These are phyloP conservation scores for Corymbia citriodora DNA, from an alignment of 441 rosid species.

Conservation along the genomic window DNA sequence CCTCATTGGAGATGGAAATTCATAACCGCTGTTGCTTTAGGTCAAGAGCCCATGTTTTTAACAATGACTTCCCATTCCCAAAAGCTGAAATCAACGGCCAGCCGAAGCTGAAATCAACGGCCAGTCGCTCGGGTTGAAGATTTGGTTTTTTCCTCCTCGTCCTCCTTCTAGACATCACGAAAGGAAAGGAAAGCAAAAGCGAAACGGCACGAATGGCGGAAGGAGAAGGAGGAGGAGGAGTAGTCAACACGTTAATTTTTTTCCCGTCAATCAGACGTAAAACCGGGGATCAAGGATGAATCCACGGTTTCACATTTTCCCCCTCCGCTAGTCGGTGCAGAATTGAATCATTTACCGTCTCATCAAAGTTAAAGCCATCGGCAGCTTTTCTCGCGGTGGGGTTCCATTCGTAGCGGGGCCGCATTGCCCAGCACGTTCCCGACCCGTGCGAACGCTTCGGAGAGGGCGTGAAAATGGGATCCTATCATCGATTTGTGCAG, in stretches of 20 bases:
- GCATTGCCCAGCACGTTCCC: background rate
- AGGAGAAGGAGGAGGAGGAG: background rate
- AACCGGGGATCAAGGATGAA: background rate
- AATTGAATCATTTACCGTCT: background rate
- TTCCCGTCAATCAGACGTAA: background rate
- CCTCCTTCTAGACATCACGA: background rate
- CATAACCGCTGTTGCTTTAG: background rate
- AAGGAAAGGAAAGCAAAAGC: background rate
- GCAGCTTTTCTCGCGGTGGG: background rate
- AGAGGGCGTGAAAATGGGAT: background rate
- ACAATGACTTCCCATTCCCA: background rate
- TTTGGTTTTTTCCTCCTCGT: background rate
- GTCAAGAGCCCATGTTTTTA: too few species aligned
- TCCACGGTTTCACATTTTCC: background rate
- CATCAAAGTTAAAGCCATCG: background rate
- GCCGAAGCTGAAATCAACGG: background rate
- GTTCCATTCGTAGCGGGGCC: background rate
- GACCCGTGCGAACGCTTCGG: background rate
- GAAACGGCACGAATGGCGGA: background rate
- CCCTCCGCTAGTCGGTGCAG: background rate
- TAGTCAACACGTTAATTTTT: background rate
- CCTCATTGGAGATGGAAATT: too few species aligned
- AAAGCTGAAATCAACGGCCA: background rate
- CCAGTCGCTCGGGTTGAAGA: background rate
- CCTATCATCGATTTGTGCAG: background rate